Conservation (phyloP, 2,329 filamentous ascomycete genomes). For the Leptoxyphium fumago region DNA sequence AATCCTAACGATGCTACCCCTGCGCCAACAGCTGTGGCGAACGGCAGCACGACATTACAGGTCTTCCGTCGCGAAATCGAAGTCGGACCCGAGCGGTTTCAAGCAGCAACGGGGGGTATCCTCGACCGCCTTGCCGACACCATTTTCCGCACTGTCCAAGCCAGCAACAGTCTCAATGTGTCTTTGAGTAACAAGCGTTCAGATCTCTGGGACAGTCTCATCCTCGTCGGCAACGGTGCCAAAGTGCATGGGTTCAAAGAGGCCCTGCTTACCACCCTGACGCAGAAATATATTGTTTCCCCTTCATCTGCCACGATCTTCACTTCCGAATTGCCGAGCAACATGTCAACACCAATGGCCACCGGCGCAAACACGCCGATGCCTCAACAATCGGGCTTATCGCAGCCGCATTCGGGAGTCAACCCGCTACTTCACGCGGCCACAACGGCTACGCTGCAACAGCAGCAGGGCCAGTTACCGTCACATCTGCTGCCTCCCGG, state of each 20-base stretch:
- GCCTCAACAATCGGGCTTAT: conserved; percentile 27
- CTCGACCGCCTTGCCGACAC: conserved; percentile 73
- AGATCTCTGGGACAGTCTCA: conserved; percentile 78
- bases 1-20: not conserved
- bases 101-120: conserved; percentile 48
- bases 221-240: conserved; percentile 81
- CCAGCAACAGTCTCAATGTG: conserved; percentile 54
- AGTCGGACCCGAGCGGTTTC: conserved; percentile 60
- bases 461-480: conserved; percentile 26
- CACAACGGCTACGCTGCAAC: conserved; percentile 44
- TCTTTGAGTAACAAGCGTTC: conserved; percentile 50
- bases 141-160: conserved; percentile 70
- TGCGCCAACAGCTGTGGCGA: conserved; percentile 9
- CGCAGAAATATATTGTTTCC: conserved; percentile 73
- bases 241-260: conserved; percentile 67
- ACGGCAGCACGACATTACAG: conserved; percentile 12
- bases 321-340: conserved; percentile 88
- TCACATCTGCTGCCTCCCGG: conserved; percentile 30
- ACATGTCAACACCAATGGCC: conserved; percentile 76
- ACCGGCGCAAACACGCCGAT: conserved; percentile 88
- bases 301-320: conserved; percentile 92
- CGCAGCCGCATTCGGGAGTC: conserved; percentile 36
- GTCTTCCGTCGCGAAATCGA: conserved; percentile 49
- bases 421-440: conserved; percentile 88
- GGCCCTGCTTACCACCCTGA: conserved; percentile 66